Percentiles rank a stretch among this genome's conserved stretches.
Conservation (phyloP, 1,284 basidiomycete genomes). For the Ustilago curta region DNA sequence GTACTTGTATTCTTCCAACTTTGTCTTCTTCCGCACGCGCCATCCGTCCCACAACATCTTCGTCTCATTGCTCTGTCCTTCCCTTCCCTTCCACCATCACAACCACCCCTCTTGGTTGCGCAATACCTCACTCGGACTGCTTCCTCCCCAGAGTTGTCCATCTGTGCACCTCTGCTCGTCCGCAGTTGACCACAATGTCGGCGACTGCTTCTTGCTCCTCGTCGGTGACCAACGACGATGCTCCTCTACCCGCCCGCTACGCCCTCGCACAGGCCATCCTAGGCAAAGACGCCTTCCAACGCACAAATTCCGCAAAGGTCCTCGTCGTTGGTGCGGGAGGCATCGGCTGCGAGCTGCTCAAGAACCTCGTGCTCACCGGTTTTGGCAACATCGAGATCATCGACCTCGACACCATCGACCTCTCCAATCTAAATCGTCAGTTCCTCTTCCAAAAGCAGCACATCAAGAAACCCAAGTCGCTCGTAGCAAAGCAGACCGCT, state of each 20-base stretch:
- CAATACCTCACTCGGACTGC: no score
- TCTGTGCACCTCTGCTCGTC: background rate
- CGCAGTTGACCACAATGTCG: conserved; percentile 5
- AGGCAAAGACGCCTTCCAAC: conserved; percentile 31
- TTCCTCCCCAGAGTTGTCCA: no score
- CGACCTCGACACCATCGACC: conserved; percentile 98
- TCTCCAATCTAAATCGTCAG: conserved; percentile 97
- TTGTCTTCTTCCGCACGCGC: conserved; percentile 4
- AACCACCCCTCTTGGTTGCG: background rate
- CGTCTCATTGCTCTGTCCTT: background rate
- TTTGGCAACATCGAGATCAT: conserved; percentile 90
- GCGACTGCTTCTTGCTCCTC: conserved; percentile 31
- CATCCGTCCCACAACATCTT: background rate
- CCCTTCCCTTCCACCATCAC: conserved; percentile 1
- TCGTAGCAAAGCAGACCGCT: conserved; percentile 91
- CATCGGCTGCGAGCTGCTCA: conserved; percentile 96
- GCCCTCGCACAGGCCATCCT: conserved; percentile 32
- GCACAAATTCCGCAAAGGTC: conserved; percentile 68
- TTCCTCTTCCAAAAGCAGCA: conserved; percentile 98
- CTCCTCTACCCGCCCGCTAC: conserved; percentile 36
- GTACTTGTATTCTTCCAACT: background rate
- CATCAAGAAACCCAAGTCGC: conserved; percentile 93
- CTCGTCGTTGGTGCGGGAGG: conserved; percentile 95
- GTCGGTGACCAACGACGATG: conserved; percentile 12
- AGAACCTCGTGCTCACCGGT: conserved; percentile 92